Percentiles rank a stretch among this genome's conserved stretches.
phyloP scores from a whole-genome alignment of 139 green algal species.

The Chlorella sp. region DNA sequence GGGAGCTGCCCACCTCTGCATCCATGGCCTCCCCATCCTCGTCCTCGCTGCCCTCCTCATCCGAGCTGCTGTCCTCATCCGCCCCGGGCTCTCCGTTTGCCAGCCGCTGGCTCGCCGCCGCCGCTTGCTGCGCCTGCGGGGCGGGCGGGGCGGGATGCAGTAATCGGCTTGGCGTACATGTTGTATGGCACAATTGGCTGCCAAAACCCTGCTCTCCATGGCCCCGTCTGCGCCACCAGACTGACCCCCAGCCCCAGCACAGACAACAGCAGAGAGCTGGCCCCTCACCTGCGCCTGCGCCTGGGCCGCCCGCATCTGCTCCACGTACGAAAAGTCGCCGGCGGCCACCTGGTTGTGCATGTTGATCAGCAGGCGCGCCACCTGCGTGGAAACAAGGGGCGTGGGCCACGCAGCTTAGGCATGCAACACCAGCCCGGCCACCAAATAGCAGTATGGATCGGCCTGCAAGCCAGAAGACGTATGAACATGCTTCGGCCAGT shows the following conservation, averaged over 20 bases:
- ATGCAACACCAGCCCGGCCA: too few species aligned
- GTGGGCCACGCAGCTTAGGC: too few species aligned
- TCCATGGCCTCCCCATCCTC: slow-evolving; percentile 33
- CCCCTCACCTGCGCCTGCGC: neutral
- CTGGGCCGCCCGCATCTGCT: slow-evolving; percentile 8
- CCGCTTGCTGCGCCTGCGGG: neutral
- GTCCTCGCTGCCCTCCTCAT: slow-evolving; percentile 18
- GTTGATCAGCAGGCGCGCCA: slow-evolving; percentile 51
- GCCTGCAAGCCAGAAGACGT: too few species aligned
- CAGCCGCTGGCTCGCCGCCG: neutral
- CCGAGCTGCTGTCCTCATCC: slow-evolving; percentile 29
- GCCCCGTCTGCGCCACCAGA: too few species aligned
- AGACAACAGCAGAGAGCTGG: neutral
- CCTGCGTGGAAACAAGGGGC: slow-evolving; percentile 1
- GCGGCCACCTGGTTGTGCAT: slow-evolving; percentile 54
- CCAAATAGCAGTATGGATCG: too few species aligned
- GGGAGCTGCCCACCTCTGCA: slow-evolving; percentile 12
- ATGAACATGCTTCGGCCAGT: too few species aligned
- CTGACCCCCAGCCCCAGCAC: too few species aligned
- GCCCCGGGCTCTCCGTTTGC: slow-evolving; percentile 4
- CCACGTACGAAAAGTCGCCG: slow-evolving; percentile 47
- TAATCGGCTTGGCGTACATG: too few species aligned
- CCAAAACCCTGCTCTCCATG: too few species aligned
- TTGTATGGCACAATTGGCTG: too few species aligned
- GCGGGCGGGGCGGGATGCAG: too few species aligned